Evolutionary conservation across 768 basidiomycete genomes (phyloP).

Genomic region (Amanita thiersii): DNA sequence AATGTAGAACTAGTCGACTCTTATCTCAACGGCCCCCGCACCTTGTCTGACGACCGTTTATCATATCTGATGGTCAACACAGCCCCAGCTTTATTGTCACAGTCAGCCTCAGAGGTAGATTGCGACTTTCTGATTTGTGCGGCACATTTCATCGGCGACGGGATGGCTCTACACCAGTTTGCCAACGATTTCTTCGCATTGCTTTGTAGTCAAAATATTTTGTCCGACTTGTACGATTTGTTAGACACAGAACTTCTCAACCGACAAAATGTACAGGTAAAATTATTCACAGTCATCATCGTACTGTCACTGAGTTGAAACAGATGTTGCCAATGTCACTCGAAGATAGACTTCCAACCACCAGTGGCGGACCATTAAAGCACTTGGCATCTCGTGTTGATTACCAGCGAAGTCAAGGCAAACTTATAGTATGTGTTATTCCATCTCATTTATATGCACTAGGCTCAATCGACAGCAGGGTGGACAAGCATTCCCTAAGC

Average conservation of each 20-base stretch:
- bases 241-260: conserved; percentile 1
- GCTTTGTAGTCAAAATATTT: conserved; percentile 21
- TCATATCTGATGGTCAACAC: conserved; percentile 52
- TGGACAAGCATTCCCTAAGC: conserved; percentile 64
- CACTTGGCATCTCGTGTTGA: conserved; percentile 46
- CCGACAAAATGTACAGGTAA: conserved; percentile 2
- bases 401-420: conserved; percentile 43
- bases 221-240: not conserved
- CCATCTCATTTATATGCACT: not conserved
- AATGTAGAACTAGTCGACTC: conserved; percentile 48
- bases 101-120: conserved; percentile 17
- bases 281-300: not conserved
- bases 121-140: conserved; percentile 68
- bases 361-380: conserved; percentile 27
- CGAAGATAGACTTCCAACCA: conserved; percentile 25
- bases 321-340: conserved; percentile 15
- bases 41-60: conserved; percentile 56
- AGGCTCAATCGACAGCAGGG: conserved; percentile 32
- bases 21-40: conserved; percentile 75
- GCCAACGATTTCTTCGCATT: conserved; percentile 75
- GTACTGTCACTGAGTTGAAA: not conserved
- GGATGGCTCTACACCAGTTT: conserved; percentile 78
- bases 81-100: too few species aligned
- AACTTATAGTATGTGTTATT: conserved; percentile 38
- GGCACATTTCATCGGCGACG: conserved; percentile 80